These are phyloP conservation scores for Oehlia diaphana DNA, from an alignment of 192 early-diverging fungal genomes.

Conservation along the genomic window DNA sequence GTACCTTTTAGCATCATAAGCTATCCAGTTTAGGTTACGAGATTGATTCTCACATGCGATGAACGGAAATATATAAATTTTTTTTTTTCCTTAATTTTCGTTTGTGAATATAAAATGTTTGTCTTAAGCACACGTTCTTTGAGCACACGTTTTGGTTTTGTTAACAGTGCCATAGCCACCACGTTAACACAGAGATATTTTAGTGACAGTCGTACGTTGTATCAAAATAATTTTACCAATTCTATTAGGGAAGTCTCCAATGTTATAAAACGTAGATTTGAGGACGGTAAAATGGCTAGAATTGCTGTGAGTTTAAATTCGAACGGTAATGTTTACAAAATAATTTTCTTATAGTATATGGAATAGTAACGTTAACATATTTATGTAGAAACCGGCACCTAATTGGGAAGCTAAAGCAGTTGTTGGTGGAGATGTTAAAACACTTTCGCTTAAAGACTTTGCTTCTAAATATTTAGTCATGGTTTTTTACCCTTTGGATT, in stretches of 20 bases:
- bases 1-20: too few relatives aligned
- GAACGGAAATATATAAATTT: too few relatives aligned
- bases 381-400: conserved; percentile 29
- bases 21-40: too few relatives aligned
- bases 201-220: not conserved
- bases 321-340: not conserved
- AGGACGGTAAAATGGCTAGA: not conserved
- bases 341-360: not conserved
- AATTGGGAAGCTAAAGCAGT: conserved; percentile 37
- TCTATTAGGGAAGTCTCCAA: too few relatives aligned
- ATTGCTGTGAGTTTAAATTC: not conserved
- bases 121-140: not conserved
- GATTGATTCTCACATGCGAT: too few relatives aligned
- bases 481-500: conserved; percentile 78
- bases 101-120: not conserved
- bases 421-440: conserved; percentile 36
- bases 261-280: too few relatives aligned
- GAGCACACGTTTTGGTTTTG: not conserved
- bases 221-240: not conserved
- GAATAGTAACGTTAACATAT: not conserved
- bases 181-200: not conserved
- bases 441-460: conserved; percentile 39
- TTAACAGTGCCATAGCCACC: not conserved
- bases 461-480: conserved; percentile 56
- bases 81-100: too few relatives aligned